Base-by-base conservation (phyloP, 2,329 filamentous ascomycete genomes). In the Tolypocladium capitatum region DNA sequence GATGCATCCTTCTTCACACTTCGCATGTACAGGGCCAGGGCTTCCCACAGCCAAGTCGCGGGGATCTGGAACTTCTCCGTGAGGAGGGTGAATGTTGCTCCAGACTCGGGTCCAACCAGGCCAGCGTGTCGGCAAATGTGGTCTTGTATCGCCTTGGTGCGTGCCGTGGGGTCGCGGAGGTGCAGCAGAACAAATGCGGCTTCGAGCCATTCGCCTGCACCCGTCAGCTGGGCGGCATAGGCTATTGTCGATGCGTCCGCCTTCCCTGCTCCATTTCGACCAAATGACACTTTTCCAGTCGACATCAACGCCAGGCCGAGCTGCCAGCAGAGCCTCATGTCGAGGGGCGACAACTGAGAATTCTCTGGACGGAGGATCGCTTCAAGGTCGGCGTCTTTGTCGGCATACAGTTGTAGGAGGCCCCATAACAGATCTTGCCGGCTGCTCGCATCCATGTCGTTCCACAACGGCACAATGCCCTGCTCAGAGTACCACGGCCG, bases 381-480 rank as follows among this genome's bases (percentile, higher is more conserved):
- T 55, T 87, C 86, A 3, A 94, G 62, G 44, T 75, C 71, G 40
- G 67, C 71, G 13, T 68, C 60, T 10, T 68, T 66, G n/a, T 78
- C 70, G 1, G 87, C 78, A 57, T 89, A 94, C 5, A 94, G 72
- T 61, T 86, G 87, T 45, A 98, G 68, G 0, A 98, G 74, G 13
- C 88, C 85, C 84, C 91, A 95, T 1, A 97, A 72, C 8, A 94
- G 73, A 60, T 94, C 89, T 59, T 92, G 81, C 36, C 82, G 75
- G 28, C 69, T 65, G 27, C 76, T 72, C 13, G 73, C 69, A 46
- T 79, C 68, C 4, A 70, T 67, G 52, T 85, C 80, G 18, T 78
- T 68, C 76, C 83, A 86, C 30, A 79, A 63, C 40, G 74, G 68
- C 16, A 73, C 67, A 44, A 77, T 70, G 7, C 73, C 73, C 50